Evolutionary conservation across 2,329 filamentous ascomycete genomes (phyloP), one percentile per base, ranked within the genome.

Genomic region (Venturia aucupariae): DNA sequence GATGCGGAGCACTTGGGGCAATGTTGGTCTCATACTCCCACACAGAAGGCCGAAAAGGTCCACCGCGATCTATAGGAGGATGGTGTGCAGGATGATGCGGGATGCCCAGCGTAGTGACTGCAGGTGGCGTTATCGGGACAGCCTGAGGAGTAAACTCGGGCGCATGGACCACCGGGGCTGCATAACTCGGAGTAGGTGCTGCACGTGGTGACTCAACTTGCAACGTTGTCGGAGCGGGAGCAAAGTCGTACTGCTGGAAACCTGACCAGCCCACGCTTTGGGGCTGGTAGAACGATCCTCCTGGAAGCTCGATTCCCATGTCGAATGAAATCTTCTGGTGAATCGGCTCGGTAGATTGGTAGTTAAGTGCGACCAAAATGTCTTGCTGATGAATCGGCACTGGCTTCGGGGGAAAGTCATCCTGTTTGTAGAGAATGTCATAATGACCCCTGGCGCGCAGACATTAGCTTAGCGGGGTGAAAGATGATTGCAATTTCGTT

Each of bases 351-450:
- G 54, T 64, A 30, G 51, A n/a, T 2, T 39, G 24, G 38, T 57
- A 74, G 70, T 32, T 72, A 71, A 66, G 64, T 71, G 63, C 63
- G 27, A 64, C 63, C 39, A 64, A 35, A 17, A 64, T 41, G 48
- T 64, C 42, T 48, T 65, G 64, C 41, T 64, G 63, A 5, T 42
- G 35, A 32, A 41, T 51, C 7, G 57, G 62, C 32, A 48, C 39
- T 11, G 38, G 46, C 38, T 55, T 63, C 17, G 70, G 66, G 60
- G 74, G 72, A 19, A 82, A 70, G 69, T 83, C 80, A 68, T 83
- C 82, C 35, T 81, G 79, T 72, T 85, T 87, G 79, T 99, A 99
- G 41, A 97, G 82, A 67, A 99, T 87, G 75, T 97, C 94, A 75
- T 97, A 99, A 76, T 97, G 94, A 66, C 90, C 91, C 51, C 84